phyloP scores from a whole-genome alignment of 2,329 filamentous ascomycete genomes.

The Arthrobotrys iridis region DNA sequence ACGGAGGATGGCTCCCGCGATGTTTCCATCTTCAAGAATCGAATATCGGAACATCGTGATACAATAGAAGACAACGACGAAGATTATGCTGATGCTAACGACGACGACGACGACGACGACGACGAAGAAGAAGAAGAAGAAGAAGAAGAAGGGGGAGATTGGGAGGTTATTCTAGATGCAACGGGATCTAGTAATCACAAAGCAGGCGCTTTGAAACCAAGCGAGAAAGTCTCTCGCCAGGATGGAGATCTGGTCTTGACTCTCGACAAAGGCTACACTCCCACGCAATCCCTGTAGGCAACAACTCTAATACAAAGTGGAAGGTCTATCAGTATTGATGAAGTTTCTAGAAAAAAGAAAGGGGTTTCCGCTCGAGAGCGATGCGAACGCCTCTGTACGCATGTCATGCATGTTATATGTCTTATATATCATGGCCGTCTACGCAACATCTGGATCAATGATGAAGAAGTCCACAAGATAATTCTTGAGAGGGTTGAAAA shows the following conservation, averaged over 20 bases:
- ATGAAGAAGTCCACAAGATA: slow-evolving; percentile 77
- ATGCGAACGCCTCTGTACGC: slow-evolving; percentile 78
- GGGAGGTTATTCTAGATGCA: slow-evolving; percentile 67
- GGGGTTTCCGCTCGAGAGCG: slow-evolving; percentile 86
- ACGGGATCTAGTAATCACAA: background rate
- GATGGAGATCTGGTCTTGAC: slow-evolving; percentile 77
- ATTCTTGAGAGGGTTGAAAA: slow-evolving; percentile 78
- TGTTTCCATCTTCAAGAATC: background rate
- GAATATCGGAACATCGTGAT: background rate
- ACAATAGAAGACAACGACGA: slow-evolving; percentile 32
- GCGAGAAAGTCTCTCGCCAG: slow-evolving; percentile 65
- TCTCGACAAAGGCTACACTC: slow-evolving; percentile 69
- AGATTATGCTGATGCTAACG: slow-evolving; percentile 19
- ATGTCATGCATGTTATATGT: slow-evolving; percentile 87
- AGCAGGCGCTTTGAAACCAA: slow-evolving; percentile 59
- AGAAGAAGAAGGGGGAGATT: slow-evolving; percentile 66
- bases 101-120: slow-evolving; percentile 60
- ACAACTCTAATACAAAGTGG: slow-evolving; percentile 59
- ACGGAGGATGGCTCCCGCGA: background rate
- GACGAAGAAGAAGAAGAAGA: slow-evolving; percentile 62
- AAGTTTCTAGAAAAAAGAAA: slow-evolving; percentile 74
- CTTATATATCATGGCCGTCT: slow-evolving; percentile 90
- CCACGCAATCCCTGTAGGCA: slow-evolving; percentile 5
- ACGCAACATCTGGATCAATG: slow-evolving; percentile 84
- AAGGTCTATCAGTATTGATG: slow-evolving; percentile 63